Percentiles rank a stretch among this genome's conserved stretches.
Evolutionary conservation across 345 rosid species (phyloP).

Genomic region (Cochlearia excelsa): DNA sequence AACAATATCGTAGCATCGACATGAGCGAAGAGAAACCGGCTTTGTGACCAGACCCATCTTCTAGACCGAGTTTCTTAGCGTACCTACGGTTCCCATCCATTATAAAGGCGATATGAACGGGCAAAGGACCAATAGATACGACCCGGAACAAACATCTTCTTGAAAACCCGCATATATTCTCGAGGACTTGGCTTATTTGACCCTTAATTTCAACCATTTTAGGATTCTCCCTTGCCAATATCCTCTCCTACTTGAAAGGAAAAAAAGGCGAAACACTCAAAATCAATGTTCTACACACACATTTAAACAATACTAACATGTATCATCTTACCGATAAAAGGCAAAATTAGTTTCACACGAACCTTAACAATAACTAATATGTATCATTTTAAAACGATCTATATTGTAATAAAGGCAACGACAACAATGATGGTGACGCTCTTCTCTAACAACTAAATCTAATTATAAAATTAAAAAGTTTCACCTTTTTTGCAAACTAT

Average conservation of each 20-base stretch:
- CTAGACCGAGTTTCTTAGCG: conserved; percentile 33
- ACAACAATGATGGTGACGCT: no score
- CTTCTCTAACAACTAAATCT: no score
- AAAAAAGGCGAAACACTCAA: neutral
- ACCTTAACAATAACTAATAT: no score
- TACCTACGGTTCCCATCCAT: conserved; percentile 54
- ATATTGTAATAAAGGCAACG: no score
- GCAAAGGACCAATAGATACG: conserved; percentile 51
- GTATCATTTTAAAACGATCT: no score
- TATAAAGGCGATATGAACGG: conserved; percentile 62
- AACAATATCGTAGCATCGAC: conserved; percentile 61
- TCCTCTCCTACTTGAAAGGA: conserved; percentile 3
- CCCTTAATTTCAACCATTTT: conserved; percentile 20
- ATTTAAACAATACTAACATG: no score
- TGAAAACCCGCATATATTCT: conserved; percentile 29
- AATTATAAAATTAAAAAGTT: no score
- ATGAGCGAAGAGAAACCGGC: conserved; percentile 60
- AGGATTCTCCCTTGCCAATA: conserved; percentile 18
- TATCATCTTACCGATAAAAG: no score
- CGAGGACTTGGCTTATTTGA: conserved; percentile 18
- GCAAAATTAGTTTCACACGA: no score
- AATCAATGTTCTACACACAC: neutral
- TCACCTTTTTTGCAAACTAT: no score
- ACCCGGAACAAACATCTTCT: conserved; percentile 47
- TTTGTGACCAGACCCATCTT: conserved; percentile 37